A percentile compares a stretch with the other conserved stretches of the same genome.
phyloP scores from a whole-genome alignment of 1,284 basidiomycete species.

The Lignosus rhinocerotis region DNA sequence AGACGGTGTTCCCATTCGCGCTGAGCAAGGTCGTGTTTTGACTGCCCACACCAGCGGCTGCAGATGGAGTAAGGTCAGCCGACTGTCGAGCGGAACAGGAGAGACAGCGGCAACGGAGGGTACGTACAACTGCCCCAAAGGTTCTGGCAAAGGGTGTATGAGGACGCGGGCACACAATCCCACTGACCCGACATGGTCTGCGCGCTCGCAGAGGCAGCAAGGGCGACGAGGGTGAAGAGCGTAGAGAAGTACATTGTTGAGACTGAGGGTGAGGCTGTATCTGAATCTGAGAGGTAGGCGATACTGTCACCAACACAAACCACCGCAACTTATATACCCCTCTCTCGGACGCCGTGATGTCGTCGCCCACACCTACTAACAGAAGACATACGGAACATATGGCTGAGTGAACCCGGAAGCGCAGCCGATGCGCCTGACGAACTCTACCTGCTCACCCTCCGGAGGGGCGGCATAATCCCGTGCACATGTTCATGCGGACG shows the following conservation, averaged over 20 bases:
- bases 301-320: too few species aligned
- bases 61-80: not conserved
- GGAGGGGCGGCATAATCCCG: too few species aligned
- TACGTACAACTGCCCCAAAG: constrained; percentile 51
- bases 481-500: too few species aligned
- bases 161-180: constrained; percentile 46
- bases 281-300: not conserved
- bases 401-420: too few species aligned
- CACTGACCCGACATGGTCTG: constrained; percentile 44
- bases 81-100: not conserved
- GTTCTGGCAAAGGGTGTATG: constrained; percentile 56
- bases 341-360: too few species aligned
- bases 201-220: constrained; percentile 26
- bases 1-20: constrained; percentile 41
- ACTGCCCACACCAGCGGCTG: constrained; percentile 46
- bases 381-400: too few species aligned
- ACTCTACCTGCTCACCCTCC: too few species aligned
- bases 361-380: too few species aligned
- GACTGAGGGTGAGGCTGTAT: not conserved
- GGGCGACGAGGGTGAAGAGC: constrained; percentile 20
- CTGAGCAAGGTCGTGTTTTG: constrained; percentile 51
- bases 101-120: too few species aligned
- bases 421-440: too few species aligned
- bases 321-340: too few species aligned
- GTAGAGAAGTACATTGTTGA: constrained; percentile 21